Evolutionary conservation across 1,284 basidiomycete genomes (phyloP).

Genomic region (Malassezia furfur): DNA sequence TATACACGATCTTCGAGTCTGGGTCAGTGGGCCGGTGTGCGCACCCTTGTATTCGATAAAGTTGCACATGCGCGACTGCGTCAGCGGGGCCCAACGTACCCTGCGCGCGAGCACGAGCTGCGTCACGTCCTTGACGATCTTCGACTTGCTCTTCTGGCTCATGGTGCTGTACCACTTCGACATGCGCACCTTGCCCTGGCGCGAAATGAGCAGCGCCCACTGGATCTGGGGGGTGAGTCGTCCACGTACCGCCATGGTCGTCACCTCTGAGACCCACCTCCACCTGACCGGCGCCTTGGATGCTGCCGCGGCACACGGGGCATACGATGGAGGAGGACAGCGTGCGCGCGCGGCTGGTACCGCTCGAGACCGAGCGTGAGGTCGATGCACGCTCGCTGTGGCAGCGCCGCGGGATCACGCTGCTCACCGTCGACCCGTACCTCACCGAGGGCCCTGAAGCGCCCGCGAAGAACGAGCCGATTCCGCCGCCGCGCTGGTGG

Average conservation of each 20-base stretch:
- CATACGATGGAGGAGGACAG: background rate
- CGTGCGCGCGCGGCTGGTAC: background rate
- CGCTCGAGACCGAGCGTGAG: background rate
- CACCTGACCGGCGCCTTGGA: background rate
- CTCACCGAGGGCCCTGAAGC: slow-evolving; percentile 8
- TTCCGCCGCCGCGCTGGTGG: slow-evolving; percentile 57
- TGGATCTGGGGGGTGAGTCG: slow-evolving; percentile 39
- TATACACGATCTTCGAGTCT: slow-evolving; percentile 67
- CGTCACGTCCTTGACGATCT: slow-evolving; percentile 99
- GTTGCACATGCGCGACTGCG: slow-evolving; percentile 87
- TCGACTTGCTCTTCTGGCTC: slow-evolving; percentile 82
- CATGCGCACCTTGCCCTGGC: slow-evolving; percentile 94
- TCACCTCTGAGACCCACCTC: background rate
- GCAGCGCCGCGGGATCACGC: slow-evolving; percentile 6
- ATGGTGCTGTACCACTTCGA: slow-evolving; percentile 99
- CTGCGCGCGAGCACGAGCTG: slow-evolving; percentile 91
- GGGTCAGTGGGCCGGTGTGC: background rate
- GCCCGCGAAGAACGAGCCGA: background rate
- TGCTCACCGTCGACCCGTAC: slow-evolving; percentile 7
- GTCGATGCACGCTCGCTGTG: background rate
- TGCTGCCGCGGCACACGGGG: slow-evolving; percentile 10
- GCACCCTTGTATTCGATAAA: slow-evolving; percentile 93
- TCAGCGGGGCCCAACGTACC: slow-evolving; percentile 12
- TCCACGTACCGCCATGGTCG: slow-evolving; percentile 9
- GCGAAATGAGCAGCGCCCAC: slow-evolving; percentile 81